phyloP scores from a whole-genome alignment of 208 protist genomes.

The Spongospora subterranea region DNA sequence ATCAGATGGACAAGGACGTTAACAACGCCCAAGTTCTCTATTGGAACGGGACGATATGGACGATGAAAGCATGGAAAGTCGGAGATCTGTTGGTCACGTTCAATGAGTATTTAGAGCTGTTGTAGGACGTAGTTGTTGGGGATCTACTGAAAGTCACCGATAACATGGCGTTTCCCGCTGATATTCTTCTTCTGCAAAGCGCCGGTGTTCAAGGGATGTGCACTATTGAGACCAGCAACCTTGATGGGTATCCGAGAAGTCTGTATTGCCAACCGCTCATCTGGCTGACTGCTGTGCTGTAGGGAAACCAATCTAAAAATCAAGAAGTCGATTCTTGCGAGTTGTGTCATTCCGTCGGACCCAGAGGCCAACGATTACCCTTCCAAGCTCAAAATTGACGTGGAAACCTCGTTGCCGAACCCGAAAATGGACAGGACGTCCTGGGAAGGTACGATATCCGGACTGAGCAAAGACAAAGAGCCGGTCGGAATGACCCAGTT shows the following conservation, averaged over 20 bases:
- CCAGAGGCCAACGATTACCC: neutral
- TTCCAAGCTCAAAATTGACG: neutral
- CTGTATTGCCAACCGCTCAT: neutral
- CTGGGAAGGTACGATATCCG: conserved; percentile 55
- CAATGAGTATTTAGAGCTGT: neutral
- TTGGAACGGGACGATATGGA: conserved; percentile 16
- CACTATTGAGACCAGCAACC: conserved; percentile 47
- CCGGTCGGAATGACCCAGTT: conserved; percentile 83
- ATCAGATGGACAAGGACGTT: conserved; percentile 22
- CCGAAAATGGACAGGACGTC: conserved; percentile 41
- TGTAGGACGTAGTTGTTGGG: conserved; percentile 2
- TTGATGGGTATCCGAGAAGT: neutral
- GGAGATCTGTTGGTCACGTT: neutral
- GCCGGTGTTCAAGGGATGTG: conserved; percentile 41
- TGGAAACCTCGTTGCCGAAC: conserved; percentile 36
- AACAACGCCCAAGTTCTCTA: conserved; percentile 3
- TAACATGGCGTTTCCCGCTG: conserved; percentile 47
- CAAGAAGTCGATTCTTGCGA: conserved; percentile 2
- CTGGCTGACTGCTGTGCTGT: neutral
- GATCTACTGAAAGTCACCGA: conserved; percentile 38
- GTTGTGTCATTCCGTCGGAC: neutral
- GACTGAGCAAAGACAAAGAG: conserved; percentile 57
- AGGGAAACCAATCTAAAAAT: conserved; percentile 68
- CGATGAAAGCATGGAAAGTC: neutral
- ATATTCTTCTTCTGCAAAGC: conserved; percentile 42